Conservation (phyloP, 2,329 filamentous ascomycete species). For the Venturia nashicola region DNA sequence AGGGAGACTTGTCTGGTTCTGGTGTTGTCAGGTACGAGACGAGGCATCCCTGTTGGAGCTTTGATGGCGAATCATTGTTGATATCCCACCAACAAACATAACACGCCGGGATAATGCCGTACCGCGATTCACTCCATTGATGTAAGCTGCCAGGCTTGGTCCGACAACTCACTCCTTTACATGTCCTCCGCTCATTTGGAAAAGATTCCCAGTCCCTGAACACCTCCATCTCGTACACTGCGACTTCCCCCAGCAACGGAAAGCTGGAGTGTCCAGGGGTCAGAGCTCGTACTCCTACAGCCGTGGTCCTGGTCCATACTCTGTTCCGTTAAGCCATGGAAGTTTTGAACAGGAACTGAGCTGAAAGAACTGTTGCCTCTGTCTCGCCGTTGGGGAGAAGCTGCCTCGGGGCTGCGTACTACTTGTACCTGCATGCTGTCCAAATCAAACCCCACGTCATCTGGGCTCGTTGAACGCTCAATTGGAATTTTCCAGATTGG, state of each 20-base stretch:
- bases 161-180: neutral
- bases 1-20: neutral
- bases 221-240: neutral
- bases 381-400: neutral
- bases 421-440: neutral
- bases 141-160: neutral
- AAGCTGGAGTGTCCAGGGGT: neutral
- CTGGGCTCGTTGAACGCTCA: neutral
- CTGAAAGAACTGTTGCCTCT: neutral
- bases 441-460: neutral
- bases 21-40: constrained; percentile 1
- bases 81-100: neutral
- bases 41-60: neutral
- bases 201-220: neutral
- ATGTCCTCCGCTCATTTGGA: neutral
- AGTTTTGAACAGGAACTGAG: neutral
- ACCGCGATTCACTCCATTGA: neutral
- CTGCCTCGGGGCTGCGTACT: neutral
- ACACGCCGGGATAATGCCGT: neutral
- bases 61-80: neutral
- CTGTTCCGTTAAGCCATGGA: neutral
- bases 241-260: constrained; percentile 1
- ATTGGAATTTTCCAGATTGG: neutral
- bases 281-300: neutral
- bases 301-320: neutral